Conservation (phyloP, 108 stramenopile genomes). For the Cyclostephanos tholiformis region DNA sequence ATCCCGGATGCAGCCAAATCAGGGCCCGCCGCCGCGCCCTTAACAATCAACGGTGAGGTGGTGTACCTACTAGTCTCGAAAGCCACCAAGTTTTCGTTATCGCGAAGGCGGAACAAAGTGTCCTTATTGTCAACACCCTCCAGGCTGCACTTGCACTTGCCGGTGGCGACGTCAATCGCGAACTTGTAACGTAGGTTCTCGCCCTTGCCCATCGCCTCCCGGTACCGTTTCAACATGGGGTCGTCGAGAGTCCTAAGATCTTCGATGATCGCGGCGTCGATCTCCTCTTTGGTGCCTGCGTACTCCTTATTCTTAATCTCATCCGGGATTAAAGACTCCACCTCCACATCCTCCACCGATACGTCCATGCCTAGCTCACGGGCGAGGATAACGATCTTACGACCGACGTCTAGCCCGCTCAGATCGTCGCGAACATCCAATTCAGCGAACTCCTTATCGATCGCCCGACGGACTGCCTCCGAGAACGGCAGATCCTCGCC, state of each 20-base stretch:
- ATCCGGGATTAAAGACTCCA: conserved; percentile 68
- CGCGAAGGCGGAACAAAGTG: conserved; percentile 62
- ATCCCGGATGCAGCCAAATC: conserved; percentile 82
- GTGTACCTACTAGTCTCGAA: conserved; percentile 71
- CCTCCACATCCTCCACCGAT: conserved; percentile 65
- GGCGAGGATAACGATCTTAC: conserved; percentile 57
- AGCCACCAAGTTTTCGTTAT: conserved; percentile 69
- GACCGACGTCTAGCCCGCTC: conserved; percentile 45
- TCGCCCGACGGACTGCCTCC: conserved; percentile 63
- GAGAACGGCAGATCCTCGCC: conserved; percentile 57
- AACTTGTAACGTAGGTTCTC: conserved; percentile 79
- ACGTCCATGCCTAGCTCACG: conserved; percentile 64
- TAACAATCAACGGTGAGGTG: conserved; percentile 79
- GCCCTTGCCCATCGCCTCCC: conserved; percentile 53
- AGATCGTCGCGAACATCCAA: conserved; percentile 67
- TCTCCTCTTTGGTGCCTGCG: conserved; percentile 31
- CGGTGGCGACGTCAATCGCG: conserved; percentile 61
- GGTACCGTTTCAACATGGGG: conserved; percentile 58
- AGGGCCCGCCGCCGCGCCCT: conserved; percentile 86
- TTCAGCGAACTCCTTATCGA: conserved; percentile 65
- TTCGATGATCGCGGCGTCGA: conserved; percentile 45
- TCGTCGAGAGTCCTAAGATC: conserved; percentile 57
- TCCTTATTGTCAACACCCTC: conserved; percentile 52
- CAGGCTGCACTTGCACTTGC: conserved; percentile 54
- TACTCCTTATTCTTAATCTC: conserved; percentile 57